Evolutionary conservation across 169 alveolate species (phyloP).

Genomic region (Hammondia hammondi): DNA sequence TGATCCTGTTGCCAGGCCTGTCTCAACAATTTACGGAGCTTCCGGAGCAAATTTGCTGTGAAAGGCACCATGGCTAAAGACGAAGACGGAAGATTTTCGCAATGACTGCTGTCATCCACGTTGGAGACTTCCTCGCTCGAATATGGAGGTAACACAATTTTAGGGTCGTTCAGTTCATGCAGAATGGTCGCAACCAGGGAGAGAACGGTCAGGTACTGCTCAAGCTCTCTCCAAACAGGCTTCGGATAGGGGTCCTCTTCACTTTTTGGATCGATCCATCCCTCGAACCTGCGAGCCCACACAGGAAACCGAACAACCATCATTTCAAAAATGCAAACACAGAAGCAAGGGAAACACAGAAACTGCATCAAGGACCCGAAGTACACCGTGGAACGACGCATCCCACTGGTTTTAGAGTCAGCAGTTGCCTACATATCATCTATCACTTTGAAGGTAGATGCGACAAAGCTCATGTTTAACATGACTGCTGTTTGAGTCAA

Average conservation of each 20-base stretch:
- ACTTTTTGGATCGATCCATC: slow-evolving; percentile 35
- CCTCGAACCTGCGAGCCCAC: slow-evolving; percentile 6
- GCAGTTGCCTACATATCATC: too few species aligned
- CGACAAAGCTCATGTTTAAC: too few species aligned
- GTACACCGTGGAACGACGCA: too few species aligned
- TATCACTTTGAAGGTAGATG: too few species aligned
- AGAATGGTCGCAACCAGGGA: not conserved
- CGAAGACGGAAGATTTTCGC: not conserved
- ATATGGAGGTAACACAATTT: not conserved
- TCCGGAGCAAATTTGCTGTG: not conserved
- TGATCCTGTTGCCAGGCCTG: not conserved
- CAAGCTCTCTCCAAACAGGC: slow-evolving; percentile 27
- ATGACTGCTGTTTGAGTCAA: too few species aligned
- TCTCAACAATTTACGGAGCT: not conserved
- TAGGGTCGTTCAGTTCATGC: not conserved
- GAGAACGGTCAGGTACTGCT: slow-evolving; percentile 22
- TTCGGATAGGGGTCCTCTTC: slow-evolving; percentile 25
- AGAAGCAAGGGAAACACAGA: too few species aligned
- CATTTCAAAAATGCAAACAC: too few species aligned
- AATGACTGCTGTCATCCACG: not conserved
- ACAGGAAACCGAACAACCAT: not conserved
- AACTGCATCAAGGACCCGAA: too few species aligned
- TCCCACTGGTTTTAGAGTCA: too few species aligned
- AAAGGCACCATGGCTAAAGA: not conserved
- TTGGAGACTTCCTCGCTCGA: not conserved